Evolutionary conservation across 495 filamentous ascomycete species (phyloP).

Genomic region (Penicillium parvum): DNA sequence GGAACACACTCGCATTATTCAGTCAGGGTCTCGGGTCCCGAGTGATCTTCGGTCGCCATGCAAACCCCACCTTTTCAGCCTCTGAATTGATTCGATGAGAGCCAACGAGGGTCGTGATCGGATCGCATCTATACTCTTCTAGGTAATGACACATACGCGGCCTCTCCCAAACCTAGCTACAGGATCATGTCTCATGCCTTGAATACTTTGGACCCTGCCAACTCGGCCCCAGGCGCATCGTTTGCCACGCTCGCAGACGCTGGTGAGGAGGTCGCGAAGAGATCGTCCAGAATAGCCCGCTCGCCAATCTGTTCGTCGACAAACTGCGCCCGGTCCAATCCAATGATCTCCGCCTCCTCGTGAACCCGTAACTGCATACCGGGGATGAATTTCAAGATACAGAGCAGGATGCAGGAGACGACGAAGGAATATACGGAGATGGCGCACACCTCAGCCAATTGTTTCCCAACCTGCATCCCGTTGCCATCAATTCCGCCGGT

Average conservation of each 20-base stretch:
- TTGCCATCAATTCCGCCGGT: constrained; percentile 55
- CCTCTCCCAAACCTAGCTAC: neutral
- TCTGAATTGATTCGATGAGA: constrained; percentile 8
- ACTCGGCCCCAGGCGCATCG: constrained; percentile 5
- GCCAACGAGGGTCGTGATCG: constrained; percentile 6
- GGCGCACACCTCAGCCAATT: constrained; percentile 56
- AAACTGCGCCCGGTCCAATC: constrained; percentile 54
- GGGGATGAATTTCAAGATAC: constrained; percentile 55
- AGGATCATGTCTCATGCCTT: constrained; percentile 5
- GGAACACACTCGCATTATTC: no score
- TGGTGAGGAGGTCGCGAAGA: constrained; percentile 19
- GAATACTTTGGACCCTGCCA: constrained; percentile 11
- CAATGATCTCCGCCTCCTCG: constrained; percentile 54
- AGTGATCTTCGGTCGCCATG: constrained; percentile 10
- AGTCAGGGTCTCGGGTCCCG: constrained; percentile 6
- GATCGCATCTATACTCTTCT: constrained; percentile 2
- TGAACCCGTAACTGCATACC: constrained; percentile 52
- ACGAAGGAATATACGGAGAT: constrained; percentile 54
- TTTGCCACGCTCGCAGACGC: constrained; percentile 9
- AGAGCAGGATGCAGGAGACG: constrained; percentile 50
- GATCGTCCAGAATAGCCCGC: constrained; percentile 27
- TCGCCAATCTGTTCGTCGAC: constrained; percentile 57
- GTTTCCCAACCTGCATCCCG: constrained; percentile 54
- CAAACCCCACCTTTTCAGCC: constrained; percentile 19
- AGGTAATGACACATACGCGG: constrained; percentile 13